Evolutionary conservation across 371 early-diverging fungal genomes (phyloP).

Genomic region (Encephalitozoon hellem): DNA sequence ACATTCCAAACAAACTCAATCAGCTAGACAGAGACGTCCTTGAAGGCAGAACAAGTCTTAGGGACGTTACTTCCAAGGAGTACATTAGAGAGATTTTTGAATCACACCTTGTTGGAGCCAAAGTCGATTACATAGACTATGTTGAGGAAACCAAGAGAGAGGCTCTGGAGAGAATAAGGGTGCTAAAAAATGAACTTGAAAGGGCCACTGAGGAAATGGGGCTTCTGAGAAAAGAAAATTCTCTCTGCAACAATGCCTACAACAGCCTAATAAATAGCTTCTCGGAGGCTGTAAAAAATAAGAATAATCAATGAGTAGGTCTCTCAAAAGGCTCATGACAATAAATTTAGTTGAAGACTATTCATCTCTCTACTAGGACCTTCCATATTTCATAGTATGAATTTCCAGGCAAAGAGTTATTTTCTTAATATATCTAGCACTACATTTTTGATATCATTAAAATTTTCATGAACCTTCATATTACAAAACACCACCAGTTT

Average conservation of each 20-base stretch:
- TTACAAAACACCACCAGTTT: slow-evolving; percentile 35
- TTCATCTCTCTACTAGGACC: neutral
- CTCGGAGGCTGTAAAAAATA: slow-evolving; percentile 1
- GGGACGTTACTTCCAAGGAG: slow-evolving; percentile 25
- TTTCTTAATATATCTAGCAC: slow-evolving; percentile 20
- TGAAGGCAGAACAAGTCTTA: neutral
- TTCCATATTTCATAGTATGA: neutral
- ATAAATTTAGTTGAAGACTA: neutral
- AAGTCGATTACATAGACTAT: neutral
- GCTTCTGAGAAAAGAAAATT: neutral
- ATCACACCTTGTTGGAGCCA: slow-evolving; percentile 26
- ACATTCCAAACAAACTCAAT: slow-evolving; percentile 26
- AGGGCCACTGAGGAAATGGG: neutral
- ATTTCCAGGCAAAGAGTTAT: neutral
- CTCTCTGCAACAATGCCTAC: neutral
- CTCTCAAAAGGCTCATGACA: neutral
- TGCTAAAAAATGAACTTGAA: neutral
- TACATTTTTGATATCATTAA: slow-evolving; percentile 16
- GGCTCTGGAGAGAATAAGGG: neutral
- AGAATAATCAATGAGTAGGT: neutral
- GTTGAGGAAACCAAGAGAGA: slow-evolving; percentile 18
- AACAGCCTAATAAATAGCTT: neutral
- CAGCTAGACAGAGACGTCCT: slow-evolving; percentile 29
- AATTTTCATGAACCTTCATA: slow-evolving; percentile 23
- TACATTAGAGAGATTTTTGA: slow-evolving; percentile 50